A percentile compares a stretch with the other conserved stretches of the same genome.
Evolutionary conservation across 164 flowering plant species (phyloP).

Genomic region (Vitis cinerea): DNA sequence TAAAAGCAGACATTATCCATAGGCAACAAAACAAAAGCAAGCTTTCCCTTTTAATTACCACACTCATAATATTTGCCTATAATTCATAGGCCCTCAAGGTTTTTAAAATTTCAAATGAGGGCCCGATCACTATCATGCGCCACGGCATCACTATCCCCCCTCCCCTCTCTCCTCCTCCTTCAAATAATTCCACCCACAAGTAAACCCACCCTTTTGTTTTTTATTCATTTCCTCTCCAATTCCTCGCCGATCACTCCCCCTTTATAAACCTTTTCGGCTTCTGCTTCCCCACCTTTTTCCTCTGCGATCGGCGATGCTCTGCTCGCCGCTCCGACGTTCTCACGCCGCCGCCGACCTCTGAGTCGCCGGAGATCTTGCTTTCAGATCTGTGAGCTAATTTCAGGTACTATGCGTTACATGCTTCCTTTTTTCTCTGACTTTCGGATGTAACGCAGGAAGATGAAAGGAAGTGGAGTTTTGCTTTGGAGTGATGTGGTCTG

Average conservation of each 20-base stretch:
- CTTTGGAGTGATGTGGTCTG: not conserved
- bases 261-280: not conserved
- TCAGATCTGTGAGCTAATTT: slow-evolving; percentile 1
- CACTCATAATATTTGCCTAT: not conserved
- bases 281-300: not conserved
- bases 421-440: slow-evolving; percentile 4
- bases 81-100: too few species aligned
- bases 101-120: not conserved
- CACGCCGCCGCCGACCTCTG: not conserved
- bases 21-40: slow-evolving; percentile 18
- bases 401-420: slow-evolving; percentile 4
- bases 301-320: not conserved
- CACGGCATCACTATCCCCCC: slow-evolving; percentile 29
- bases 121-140: slow-evolving; percentile 43
- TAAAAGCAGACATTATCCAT: not conserved
- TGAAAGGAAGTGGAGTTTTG: not conserved
- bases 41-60: slow-evolving; percentile 12
- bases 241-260: slow-evolving; percentile 20
- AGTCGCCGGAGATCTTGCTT: slow-evolving; percentile 6
- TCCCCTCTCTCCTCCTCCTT: slow-evolving; percentile 1
- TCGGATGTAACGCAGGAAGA: slow-evolving; percentile 1
- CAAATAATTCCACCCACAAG: slow-evolving; percentile 25
- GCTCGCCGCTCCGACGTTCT: slow-evolving; percentile 1
- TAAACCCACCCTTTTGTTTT: slow-evolving; percentile 3
- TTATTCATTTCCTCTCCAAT: slow-evolving; percentile 6